Conservation (phyloP, 23 red algal genomes). For the Gracilariopsis chorda region DNA sequence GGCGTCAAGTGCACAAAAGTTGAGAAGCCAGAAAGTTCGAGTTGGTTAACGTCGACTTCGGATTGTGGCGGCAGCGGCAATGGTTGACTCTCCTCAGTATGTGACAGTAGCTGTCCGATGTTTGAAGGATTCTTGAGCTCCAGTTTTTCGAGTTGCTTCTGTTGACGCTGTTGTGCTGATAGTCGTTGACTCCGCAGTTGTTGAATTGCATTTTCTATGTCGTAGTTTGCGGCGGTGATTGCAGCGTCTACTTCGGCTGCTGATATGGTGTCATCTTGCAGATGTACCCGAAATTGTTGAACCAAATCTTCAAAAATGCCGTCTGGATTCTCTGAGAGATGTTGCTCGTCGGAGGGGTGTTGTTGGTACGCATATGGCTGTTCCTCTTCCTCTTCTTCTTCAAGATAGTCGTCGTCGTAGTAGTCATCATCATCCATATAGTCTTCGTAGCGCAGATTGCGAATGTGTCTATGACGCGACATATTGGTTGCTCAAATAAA, state of each 20-base stretch:
- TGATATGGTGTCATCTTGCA: constrained; percentile 44
- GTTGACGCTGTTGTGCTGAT: neutral
- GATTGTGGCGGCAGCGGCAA: constrained; percentile 3
- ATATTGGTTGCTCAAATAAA: too few relatives aligned
- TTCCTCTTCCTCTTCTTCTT: constrained; percentile 37
- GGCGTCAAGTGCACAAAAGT: constrained; percentile 11
- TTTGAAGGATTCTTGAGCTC: constrained; percentile 28
- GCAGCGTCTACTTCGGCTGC: constrained; percentile 48
- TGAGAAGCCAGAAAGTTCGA: constrained; percentile 6
- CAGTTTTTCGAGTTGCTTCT: neutral
- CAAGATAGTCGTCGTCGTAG: constrained; percentile 41
- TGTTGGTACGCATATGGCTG: neutral
- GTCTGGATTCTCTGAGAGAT: neutral
- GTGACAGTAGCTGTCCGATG: constrained; percentile 11
- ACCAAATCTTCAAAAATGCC: constrained; percentile 16
- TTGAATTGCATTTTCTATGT: constrained; percentile 41
- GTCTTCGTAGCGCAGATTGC: constrained; percentile 44
- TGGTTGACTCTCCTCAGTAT: neutral
- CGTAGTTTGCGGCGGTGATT: constrained; percentile 42
- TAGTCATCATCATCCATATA: constrained; percentile 60
- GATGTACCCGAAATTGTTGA: constrained; percentile 29
- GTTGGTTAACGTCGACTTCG: neutral
- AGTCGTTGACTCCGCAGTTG: neutral
- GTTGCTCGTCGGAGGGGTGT: neutral
- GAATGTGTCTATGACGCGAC: constrained; percentile 77